Base-by-base conservation (phyloP, 176 grass and related monocot species). In the Phoenix dactylifera region DNA sequence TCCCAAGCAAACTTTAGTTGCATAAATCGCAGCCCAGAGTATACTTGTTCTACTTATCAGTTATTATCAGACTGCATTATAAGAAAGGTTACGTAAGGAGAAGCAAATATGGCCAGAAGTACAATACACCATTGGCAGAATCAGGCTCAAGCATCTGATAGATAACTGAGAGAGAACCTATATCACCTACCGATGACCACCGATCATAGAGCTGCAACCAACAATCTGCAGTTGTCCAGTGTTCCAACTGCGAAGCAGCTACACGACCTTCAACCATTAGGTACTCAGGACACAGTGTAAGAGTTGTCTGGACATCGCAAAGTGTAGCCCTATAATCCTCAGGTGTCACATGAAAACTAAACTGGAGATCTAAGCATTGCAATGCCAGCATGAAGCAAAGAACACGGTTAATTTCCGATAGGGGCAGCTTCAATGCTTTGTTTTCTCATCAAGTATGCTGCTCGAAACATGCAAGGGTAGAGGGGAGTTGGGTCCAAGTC, bases 101-200 rank as follows among this genome's bases (percentile, higher is more conserved):
- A 65, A 98, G 88, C 76, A 98, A 81, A 86, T 88, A 98, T 67
- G 93, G 94, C 61, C 88, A 83, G 49, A 98, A 98, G 70, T 92
- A 98, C 60, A 98, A 77, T 68, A 98, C 82, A 44, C 94, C 94
- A 73, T 98, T 93, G 61, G 85, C 66, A 51, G 83, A 79, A 81
- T 93, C 94, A 23, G 88, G 86, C 61, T 98, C 88, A n/a, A 98
- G 82, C 94, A 98, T 98, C 76, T 98, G 88, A 76, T 90, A 89
- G 70, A 98, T 98, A 61, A 93, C 94, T 3, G 87, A 88, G 57
- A 98, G 87, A 9, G 94, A 98, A 53, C 94, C 94, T 29, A 93
- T 93, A 81, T 98, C 94, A 81, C 93, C 94, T 3, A 93, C 94
- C 24, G 94, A 85, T 44, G 94, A 98, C 94, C 94, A 98, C 18